Base-by-base conservation (phyloP, 23 red algal species). In the Gracilaria domingensis region DNA sequence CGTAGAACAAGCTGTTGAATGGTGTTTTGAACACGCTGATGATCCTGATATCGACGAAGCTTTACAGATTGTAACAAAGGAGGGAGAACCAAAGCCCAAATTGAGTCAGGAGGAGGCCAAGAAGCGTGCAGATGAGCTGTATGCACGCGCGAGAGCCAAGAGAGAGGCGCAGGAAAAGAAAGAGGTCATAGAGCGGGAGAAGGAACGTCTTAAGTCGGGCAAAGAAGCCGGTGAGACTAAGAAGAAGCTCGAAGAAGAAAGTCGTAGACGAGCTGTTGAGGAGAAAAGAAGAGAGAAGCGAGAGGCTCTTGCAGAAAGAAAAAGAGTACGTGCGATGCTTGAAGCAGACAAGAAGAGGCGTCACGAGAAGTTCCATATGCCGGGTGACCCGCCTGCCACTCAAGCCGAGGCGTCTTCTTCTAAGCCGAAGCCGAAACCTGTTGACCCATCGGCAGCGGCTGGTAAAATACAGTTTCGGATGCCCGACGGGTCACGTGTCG, bases 1-100 rank as follows among this genome's bases (percentile, higher is more conserved):
- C 61, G 66, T 94, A 12, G 93, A 95, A 38, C 50, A 75, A 18
- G 96, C 93, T 17, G 83, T 95, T 70, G 94, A 98, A 36, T 98
- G 96, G 96, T 82, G 94, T 82, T 98, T 98, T 70, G 86, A 90
- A 49, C 96, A 98, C 69, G 84, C 81, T 38, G 96, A 98, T 50
- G 96, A 98, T 54, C 51, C 90, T 29, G 90, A 95, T 64, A 83
- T 95, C 61, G 96, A 98, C 82, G 77, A 93, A 28, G 81, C 93
- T 13, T 81, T 95, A 53, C 80, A 87, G 53, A 74, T 94, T 71
- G 79, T 94, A 30, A 81, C 79, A 20, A 44, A 90, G 62, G 89
- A 69, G 40, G 96, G 80, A 35, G 61, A 51, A 18, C 39, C 78
- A 21, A 91, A 89, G 51, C 88, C 93, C 16, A 94, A 72, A 32